Evolutionary conservation across 192 early-diverging fungal species (phyloP), one percentile per base, ranked within the genome.

Genomic region (Backusella westeae): DNA sequence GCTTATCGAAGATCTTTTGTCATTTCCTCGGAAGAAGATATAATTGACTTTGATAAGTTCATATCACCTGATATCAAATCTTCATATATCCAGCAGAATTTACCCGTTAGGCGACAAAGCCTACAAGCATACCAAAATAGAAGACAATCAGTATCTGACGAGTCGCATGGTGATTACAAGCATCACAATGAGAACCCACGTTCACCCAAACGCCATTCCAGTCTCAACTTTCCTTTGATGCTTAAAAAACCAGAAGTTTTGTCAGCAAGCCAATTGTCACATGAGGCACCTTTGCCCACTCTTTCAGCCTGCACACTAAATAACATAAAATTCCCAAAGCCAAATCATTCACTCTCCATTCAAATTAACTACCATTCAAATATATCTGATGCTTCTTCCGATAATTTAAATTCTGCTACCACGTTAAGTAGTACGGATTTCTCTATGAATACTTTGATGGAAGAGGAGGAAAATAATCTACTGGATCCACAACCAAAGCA

Each of bases 31-130:
- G 34, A 68, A 10, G 35, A 68, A 15, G 26, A 49, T 46, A 38
- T 10, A 12, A 36, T 36, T 38, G 38, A 69, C n/a, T 23, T 41
- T 39, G 35, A 69, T 41, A 38, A 69, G 21, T 1, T 71, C 12
- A 49, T 71, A 19, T 49, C 70, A 32, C 36, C 39, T 2, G 70
- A 71, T 6, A 56, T 77, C 6, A 44, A 46, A 34, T 74, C 71
- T 1, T 75, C 67, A 23, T 81, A 81, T 29, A 69, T 74, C 14
- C 68, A 75, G 15, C 80, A 81, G 52, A 69, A 78, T 26, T 63
- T 81, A 26, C 80, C 80, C 29, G 69, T 81, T 39, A 67, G 80
- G 38, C 73, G 74, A 3, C 80, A 81, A 69, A 81, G 80, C 52
- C 53, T 81, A 9, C 35, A 38, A 59, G 67, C 70, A 4, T 81